Conservation (phyloP, 2,329 filamentous ascomycete species). For the Xylariales sp. region DNA sequence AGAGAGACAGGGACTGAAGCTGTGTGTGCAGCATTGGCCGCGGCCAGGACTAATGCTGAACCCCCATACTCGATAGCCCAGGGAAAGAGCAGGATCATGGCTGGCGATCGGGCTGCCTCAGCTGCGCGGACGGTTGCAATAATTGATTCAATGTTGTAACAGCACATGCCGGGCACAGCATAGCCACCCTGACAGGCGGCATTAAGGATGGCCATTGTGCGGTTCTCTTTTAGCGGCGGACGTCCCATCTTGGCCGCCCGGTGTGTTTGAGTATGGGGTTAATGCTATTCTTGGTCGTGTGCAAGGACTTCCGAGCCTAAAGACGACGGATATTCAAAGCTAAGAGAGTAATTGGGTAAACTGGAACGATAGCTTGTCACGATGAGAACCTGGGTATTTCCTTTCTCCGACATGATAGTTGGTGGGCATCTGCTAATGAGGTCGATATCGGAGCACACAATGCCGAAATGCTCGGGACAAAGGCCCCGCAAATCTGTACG, state of each 20-base stretch:
- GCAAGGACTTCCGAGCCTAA: too few species aligned
- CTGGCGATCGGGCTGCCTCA: conserved; percentile 60
- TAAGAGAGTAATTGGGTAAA: too few species aligned
- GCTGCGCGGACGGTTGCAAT: conserved; percentile 65
- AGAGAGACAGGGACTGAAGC: conserved; percentile 57
- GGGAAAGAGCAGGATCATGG: conserved; percentile 70
- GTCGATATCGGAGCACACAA: too few species aligned
- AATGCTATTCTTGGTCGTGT: too few species aligned
- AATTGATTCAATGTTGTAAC: conserved; percentile 67
- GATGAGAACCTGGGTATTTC: too few species aligned
- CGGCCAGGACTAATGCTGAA: conserved; percentile 48
- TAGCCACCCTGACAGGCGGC: conserved; percentile 51
- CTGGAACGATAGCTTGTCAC: too few species aligned
- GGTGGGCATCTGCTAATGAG: too few species aligned
- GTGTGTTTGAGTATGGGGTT: too few species aligned
- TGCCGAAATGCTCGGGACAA: too few species aligned
- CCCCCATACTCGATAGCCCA: conserved; percentile 68
- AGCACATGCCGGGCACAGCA: conserved; percentile 57
- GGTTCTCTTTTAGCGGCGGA: background rate
- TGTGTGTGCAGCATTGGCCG: conserved; percentile 49
- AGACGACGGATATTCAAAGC: too few species aligned
- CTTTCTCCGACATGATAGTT: too few species aligned
- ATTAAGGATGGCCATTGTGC: conserved; percentile 42
- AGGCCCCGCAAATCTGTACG: too few species aligned
- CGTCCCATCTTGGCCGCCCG: background rate